Conservation (phyloP, 345 rosid species). For the Melaleuca alternifolia region DNA sequence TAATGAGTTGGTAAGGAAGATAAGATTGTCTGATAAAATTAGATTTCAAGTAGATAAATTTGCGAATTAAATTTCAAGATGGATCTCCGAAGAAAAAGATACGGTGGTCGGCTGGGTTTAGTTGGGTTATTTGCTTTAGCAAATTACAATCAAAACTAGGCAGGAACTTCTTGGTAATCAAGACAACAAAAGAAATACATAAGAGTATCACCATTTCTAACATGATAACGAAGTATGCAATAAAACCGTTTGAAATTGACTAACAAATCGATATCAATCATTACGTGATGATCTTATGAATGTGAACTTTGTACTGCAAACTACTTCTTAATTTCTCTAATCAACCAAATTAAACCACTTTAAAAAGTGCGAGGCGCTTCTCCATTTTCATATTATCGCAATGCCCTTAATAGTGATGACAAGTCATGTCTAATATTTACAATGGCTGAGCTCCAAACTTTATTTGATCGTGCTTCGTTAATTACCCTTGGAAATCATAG, state of each 20-base stretch:
- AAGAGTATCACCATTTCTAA: neutral
- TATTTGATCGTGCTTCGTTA: no score
- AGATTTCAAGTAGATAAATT: neutral
- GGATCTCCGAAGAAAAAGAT: neutral
- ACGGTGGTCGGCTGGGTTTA: neutral
- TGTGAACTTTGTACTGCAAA: neutral
- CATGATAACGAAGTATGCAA: neutral
- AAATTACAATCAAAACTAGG: neutral
- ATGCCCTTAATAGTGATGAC: neutral
- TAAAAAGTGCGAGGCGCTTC: neutral
- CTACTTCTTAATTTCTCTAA: neutral
- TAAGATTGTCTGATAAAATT: neutral
- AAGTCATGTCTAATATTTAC: neutral
- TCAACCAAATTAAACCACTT: neutral
- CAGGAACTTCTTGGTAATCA: neutral
- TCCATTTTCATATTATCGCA: neutral
- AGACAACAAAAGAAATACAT: neutral
- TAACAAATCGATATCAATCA: neutral
- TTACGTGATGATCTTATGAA: neutral
- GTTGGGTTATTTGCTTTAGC: neutral
- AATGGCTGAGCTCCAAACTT: no score
- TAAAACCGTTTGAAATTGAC: neutral
- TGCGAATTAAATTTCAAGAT: neutral
- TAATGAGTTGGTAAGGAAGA: neutral
- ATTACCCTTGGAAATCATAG: no score